phyloP scores from a whole-genome alignment of 1,139 yeast genomes.

The Eremothecium cymbalariae region DNA sequence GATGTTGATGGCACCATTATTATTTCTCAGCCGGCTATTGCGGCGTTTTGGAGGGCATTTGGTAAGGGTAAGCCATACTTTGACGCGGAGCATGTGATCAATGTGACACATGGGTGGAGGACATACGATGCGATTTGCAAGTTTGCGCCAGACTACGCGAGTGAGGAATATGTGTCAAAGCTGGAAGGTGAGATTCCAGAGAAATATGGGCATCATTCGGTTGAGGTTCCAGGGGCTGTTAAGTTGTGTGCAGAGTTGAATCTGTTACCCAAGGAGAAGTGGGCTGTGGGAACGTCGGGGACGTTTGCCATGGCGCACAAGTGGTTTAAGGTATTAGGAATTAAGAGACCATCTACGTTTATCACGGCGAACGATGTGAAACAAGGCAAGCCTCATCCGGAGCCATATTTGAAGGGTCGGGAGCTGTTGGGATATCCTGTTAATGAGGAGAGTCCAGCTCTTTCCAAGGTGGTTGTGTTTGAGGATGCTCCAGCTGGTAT shows the following conservation, averaged over 20 bases:
- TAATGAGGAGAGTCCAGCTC: slow-evolving; percentile 32
- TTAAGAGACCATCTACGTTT: slow-evolving; percentile 59
- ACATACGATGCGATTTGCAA: slow-evolving; percentile 68
- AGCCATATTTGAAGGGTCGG: slow-evolving; percentile 67
- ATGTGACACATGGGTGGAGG: slow-evolving; percentile 76
- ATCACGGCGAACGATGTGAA: slow-evolving; percentile 73
- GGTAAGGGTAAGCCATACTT: slow-evolving; percentile 64
- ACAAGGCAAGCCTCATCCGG: slow-evolving; percentile 77
- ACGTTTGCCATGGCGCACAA: slow-evolving; percentile 67
- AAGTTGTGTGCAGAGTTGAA: slow-evolving; percentile 39
- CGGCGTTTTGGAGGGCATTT: slow-evolving; percentile 71
- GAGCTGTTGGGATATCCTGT: slow-evolving; percentile 46
- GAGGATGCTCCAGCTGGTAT: slow-evolving; percentile 90
- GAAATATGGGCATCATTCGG: slow-evolving; percentile 61
- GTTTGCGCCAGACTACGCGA: slow-evolving; percentile 70
- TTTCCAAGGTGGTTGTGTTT: slow-evolving; percentile 53
- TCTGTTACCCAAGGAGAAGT: slow-evolving; percentile 40
- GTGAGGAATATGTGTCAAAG: slow-evolving; percentile 54
- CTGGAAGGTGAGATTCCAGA: slow-evolving; percentile 68
- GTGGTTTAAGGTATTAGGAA: slow-evolving; percentile 64
- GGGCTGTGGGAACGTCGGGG: slow-evolving; percentile 86
- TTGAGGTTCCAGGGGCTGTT: slow-evolving; percentile 70
- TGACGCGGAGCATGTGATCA: slow-evolving; percentile 60
- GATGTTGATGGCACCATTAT: slow-evolving; percentile 84
- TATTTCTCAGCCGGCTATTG: slow-evolving; percentile 74